Conservation (phyloP, 371 early-diverging fungal species). For the Blakeslea trispora region DNA sequence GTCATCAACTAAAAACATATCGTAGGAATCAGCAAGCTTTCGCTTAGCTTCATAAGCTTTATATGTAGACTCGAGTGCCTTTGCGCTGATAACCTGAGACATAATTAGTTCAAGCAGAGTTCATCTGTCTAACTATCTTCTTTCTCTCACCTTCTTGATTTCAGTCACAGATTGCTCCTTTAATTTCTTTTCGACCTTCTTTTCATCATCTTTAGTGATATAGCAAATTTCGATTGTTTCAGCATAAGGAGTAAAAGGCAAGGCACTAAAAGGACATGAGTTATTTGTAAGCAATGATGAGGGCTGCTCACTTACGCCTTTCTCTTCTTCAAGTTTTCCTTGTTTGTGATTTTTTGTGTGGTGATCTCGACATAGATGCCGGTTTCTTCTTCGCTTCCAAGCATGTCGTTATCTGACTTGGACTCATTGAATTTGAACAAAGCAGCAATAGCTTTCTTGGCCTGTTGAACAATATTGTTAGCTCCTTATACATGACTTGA, state of each 20-base stretch:
- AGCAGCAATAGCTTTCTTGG: slow-evolving; percentile 26
- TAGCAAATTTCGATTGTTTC: slow-evolving; percentile 19
- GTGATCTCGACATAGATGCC: slow-evolving; percentile 14
- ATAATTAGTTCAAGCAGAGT: background rate
- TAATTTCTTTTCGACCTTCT: slow-evolving; percentile 7
- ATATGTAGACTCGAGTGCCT: slow-evolving; percentile 70
- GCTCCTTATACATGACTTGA: background rate
- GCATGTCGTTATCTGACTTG: slow-evolving; percentile 16
- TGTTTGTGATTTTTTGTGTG: slow-evolving; percentile 26
- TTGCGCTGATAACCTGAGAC: slow-evolving; percentile 60
- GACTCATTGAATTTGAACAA: slow-evolving; percentile 19
- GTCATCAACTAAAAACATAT: slow-evolving; percentile 85
- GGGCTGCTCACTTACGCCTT: slow-evolving; percentile 7
- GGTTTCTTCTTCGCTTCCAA: slow-evolving; percentile 15
- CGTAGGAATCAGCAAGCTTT: slow-evolving; percentile 66
- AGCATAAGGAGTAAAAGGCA: slow-evolving; percentile 12
- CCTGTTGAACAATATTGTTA: slow-evolving; percentile 5
- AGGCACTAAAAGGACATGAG: slow-evolving; percentile 4
- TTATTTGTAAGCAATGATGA: background rate
- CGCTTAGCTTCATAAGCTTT: slow-evolving; percentile 80
- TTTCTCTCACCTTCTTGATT: slow-evolving; percentile 20
- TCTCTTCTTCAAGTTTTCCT: slow-evolving; percentile 11
- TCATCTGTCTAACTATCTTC: background rate
- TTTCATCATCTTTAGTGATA: slow-evolving; percentile 15
- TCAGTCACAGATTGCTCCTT: slow-evolving; percentile 7